A percentile compares a stretch with the other conserved stretches of the same genome.
These are phyloP conservation scores for Lachancea nothofagi DNA, from an alignment of 805 yeast genomes.

Conservation along the genomic window DNA sequence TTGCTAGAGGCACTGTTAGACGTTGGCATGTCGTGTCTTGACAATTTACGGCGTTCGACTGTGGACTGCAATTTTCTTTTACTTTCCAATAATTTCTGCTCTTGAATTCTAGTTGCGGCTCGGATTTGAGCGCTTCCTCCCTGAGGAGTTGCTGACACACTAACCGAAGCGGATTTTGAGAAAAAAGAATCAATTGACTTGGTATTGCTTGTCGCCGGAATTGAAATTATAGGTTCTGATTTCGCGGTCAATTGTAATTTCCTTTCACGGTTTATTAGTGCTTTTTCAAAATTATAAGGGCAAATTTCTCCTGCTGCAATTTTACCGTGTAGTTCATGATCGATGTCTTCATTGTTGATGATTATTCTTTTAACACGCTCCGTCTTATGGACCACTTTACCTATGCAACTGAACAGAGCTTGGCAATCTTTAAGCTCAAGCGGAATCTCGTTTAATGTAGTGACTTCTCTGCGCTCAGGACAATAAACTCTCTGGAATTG, in stretches of 20 bases:
- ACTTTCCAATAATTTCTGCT: not conserved
- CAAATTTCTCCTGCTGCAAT: conserved; percentile 63
- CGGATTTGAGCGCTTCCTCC: not conserved
- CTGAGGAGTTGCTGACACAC: conserved; percentile 2
- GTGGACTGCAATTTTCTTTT: conserved; percentile 16
- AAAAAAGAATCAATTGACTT: conserved; percentile 22
- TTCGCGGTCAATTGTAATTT: conserved; percentile 25
- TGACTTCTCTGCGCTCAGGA: conserved; percentile 46
- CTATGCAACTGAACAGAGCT: conserved; percentile 37
- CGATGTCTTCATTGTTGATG: conserved; percentile 32
- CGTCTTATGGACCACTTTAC: conserved; percentile 27
- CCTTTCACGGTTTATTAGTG: conserved; percentile 29
- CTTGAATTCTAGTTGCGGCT: not conserved
- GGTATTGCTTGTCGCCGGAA: not conserved
- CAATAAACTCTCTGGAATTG: conserved; percentile 81
- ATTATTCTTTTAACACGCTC: conserved; percentile 18
- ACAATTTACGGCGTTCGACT: conserved; percentile 23
- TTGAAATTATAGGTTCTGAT: conserved; percentile 15
- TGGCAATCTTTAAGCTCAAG: conserved; percentile 27
- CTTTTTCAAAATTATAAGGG: conserved; percentile 45
- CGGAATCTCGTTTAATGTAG: conserved; percentile 56
- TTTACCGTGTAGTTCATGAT: conserved; percentile 43
- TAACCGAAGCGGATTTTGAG: conserved; percentile 2
- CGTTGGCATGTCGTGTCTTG: conserved; percentile 5
- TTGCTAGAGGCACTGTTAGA: conserved; percentile 1